Base-by-base conservation (phyloP, 257 asterid species). In the Salvia miltiorrhiza region DNA sequence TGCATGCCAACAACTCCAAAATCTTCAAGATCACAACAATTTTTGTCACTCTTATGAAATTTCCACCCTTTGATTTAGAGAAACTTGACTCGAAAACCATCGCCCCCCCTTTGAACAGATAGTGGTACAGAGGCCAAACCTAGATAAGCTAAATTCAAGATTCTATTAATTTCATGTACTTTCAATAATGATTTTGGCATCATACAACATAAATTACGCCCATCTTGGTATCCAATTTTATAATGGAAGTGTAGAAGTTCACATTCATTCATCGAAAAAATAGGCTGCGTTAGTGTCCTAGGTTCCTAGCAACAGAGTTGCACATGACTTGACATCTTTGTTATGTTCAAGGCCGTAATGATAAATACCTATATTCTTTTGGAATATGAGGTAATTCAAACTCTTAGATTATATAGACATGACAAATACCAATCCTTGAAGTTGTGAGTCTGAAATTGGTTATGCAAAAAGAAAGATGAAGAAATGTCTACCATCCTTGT, bases 1-100 rank as follows among this genome's bases (percentile, higher is more conserved):
- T 93, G 98, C 64, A 93, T 74, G 21, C 92, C 80, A 69, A 93
- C 97, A 76, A 82, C 92, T 81, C 98, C 97, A 77, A 71, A 85
- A 80, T 82, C 98, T 92, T 79, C 81, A 79, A 16, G 43, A 21
- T 48, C 30, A 66, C 65, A 73, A 40, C 24, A 65, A 33, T n/a
- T 49, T 67, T 65, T 33, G 57, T 57, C 30, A 20, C n/a, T 50
- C 13, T 20, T 19, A 20, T 20, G 54, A 50, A 21, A 50, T 9
- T 50, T 50, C 10, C 7, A 55, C 35, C 6, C 35, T 30, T 30
- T 30, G 35, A 30, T n/a, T n/a, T n/a, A n/a, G n/a, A n/a, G n/a
- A n/a, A n/a, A n/a, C n/a, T n/a, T n/a, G n/a, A n/a, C n/a, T n/a
- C n/a, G n/a, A n/a, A n/a, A n/a, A n/a, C n/a, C n/a, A n/a, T n/a